These are phyloP conservation scores for Carpinus fangiana DNA, from an alignment of 306 rosid species.

Conservation along the genomic window DNA sequence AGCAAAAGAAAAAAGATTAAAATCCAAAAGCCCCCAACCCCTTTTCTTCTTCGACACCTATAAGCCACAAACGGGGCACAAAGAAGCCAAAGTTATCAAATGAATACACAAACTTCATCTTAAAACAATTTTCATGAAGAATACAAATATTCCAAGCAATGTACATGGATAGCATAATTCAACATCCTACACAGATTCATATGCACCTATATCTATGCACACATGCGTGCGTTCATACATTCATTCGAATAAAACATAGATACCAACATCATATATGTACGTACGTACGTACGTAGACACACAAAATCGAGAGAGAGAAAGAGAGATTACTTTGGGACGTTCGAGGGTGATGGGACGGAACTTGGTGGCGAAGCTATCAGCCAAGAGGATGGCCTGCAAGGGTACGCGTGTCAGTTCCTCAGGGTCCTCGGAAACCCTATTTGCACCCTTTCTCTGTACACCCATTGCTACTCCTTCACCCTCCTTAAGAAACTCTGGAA, in stretches of 20 bases:
- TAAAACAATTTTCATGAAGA: not conserved
- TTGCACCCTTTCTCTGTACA: constrained; percentile 63
- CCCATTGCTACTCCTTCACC: constrained; percentile 47
- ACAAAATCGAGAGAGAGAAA: not conserved
- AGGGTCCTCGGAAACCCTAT: constrained; percentile 73
- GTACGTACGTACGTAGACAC: not conserved
- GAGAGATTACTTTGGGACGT: constrained; percentile 72
- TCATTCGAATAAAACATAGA: not conserved
- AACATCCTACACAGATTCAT: not conserved
- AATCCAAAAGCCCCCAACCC: not conserved
- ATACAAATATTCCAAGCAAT: not conserved
- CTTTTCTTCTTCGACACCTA: not conserved
- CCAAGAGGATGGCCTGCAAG: constrained; percentile 83
- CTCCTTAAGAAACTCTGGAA: not conserved
- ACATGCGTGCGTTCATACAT: not conserved
- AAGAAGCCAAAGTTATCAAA: not conserved
- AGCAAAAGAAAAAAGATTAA: not conserved
- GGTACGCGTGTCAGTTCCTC: constrained; percentile 82
- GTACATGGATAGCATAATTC: not conserved
- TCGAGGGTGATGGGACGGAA: constrained; percentile 97
- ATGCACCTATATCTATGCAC: not conserved
- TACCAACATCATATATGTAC: not conserved
- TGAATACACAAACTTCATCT: not conserved
- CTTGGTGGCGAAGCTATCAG: constrained; percentile 88
- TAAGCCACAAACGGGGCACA: not conserved